Percentiles rank a stretch among this genome's conserved stretches.
These are phyloP conservation scores for Alternaria rosae DNA, from an alignment of 2,329 filamentous ascomycete species.

Conservation along the genomic window DNA sequence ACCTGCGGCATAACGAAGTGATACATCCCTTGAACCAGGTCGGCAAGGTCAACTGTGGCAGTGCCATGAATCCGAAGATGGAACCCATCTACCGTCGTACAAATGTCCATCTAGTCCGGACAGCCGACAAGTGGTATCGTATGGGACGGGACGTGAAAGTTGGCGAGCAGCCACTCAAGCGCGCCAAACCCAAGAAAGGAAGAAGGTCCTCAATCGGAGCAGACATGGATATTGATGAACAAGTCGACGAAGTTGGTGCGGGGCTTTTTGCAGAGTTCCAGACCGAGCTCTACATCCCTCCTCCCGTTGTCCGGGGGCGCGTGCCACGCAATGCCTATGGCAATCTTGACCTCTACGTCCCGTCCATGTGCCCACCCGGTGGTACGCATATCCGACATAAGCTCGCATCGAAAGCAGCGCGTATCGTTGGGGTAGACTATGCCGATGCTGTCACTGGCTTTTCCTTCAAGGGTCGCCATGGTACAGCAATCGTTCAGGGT, in stretches of 20 bases:
- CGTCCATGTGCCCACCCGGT: conserved; percentile 69
- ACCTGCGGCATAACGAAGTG: conserved; percentile 83
- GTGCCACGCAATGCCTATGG: conserved; percentile 70
- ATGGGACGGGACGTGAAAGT: conserved; percentile 78
- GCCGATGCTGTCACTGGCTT: conserved; percentile 92
- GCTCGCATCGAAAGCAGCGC: conserved; percentile 74
- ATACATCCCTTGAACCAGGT: conserved; percentile 74
- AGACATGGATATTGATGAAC: conserved; percentile 44
- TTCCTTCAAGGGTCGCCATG: conserved; percentile 82
- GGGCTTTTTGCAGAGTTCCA: conserved; percentile 67
- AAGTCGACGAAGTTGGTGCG: conserved; percentile 55
- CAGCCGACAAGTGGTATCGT: conserved; percentile 89
- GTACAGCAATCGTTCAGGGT: conserved; percentile 82
- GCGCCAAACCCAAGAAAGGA: conserved; percentile 53
- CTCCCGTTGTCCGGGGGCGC: conserved; percentile 75
- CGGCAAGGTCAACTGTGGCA: conserved; percentile 77
- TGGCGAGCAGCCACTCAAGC: conserved; percentile 83
- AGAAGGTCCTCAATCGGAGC: conserved; percentile 33
- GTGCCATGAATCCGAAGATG: conserved; percentile 63
- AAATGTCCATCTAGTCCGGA: conserved; percentile 81
- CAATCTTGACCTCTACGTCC: conserved; percentile 69
- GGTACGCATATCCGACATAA: conserved; percentile 64
- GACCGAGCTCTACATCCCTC: conserved; percentile 76
- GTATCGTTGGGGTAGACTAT: conserved; percentile 80
- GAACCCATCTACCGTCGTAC: conserved; percentile 83